Base-by-base conservation (phyloP, 345 rosid species). In the Lagerstroemia speciosa region DNA sequence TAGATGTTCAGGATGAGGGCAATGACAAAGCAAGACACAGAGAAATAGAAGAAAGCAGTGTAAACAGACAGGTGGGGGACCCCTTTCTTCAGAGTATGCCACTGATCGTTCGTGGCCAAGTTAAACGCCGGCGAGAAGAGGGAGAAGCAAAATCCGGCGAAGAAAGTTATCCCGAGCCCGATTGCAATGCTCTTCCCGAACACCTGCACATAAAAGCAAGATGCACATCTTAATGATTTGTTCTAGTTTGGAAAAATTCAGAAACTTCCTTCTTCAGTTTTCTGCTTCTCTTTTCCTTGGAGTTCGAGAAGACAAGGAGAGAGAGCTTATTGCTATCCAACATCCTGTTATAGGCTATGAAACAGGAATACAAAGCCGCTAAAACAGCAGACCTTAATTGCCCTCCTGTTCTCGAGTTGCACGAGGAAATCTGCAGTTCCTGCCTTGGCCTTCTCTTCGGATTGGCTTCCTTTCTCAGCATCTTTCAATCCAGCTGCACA, bases 81-180 rank as follows among this genome's bases (percentile, higher is more conserved):
- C 29, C 95, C 93, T 71, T 82, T 38, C 63, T 85, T 81, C 77
- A 92, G 79, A 8, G 95, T 76, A 69, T 85, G 75, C 90, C 91
- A 90, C 67, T 93, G 93, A 80, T 93, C 95, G 38, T 90, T 93
- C 69, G 93, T 84, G 0, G 98, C 91, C 77, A 90, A 79, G 83
- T 89, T 93, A 70, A 93, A 83, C 58, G 96, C 91, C 4, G 97
- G 98, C 24, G 97, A 88, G 84, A 87, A 88, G n/a, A 92, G 80
- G 45, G 95, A 90, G 75, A 90, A 84, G 80, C 90, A 88, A 52
- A 82, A 37, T 8, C 96, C 94, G 15, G 94, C 93, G 67, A 84
- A 88, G 83, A 89, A 83, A 15, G 89, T 84, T 69, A 87, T 76
- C 33, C 68, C 68, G 24, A 92, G 75, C 52, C 93, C 93, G 27